Percentiles rank a stretch among this genome's conserved stretches.
These are phyloP conservation scores for Caloboletus firmus DNA, from an alignment of 1,284 basidiomycete genomes.

Conservation along the genomic window DNA sequence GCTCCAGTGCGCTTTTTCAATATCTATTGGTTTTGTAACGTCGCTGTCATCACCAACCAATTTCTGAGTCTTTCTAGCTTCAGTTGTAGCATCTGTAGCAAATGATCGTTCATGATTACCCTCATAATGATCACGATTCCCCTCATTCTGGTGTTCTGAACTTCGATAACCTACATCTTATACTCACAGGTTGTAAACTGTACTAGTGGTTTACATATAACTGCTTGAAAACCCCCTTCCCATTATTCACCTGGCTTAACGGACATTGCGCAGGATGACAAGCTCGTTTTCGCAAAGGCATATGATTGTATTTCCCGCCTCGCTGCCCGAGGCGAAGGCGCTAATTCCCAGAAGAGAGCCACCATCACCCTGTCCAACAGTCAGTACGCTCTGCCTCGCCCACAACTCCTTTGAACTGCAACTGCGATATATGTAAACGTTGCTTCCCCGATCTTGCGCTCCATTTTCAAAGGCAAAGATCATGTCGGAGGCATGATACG, in stretches of 20 bases:
- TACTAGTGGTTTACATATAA: slow-evolving; percentile 34
- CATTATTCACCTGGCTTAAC: slow-evolving; percentile 24
- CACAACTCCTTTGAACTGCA: slow-evolving; percentile 48
- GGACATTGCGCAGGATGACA: slow-evolving; percentile 56
- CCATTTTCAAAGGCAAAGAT: slow-evolving; percentile 85
- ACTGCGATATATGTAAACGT: slow-evolving; percentile 81
- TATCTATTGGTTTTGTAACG: slow-evolving; percentile 37
- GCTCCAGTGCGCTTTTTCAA: slow-evolving; percentile 23
- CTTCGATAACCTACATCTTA: slow-evolving; percentile 40
- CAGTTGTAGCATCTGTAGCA: slow-evolving; percentile 36
- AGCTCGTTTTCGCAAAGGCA: slow-evolving; percentile 80
- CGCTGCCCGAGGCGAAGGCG: slow-evolving; percentile 38
- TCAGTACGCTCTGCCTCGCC: slow-evolving; percentile 79
- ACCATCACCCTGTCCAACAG: slow-evolving; percentile 62
- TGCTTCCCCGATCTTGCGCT: slow-evolving; percentile 61
- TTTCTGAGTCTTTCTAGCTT: slow-evolving; percentile 25
- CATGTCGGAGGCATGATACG: slow-evolving; percentile 58
- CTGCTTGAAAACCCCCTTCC: slow-evolving; percentile 19
- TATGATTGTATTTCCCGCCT: slow-evolving; percentile 46
- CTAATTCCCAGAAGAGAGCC: slow-evolving; percentile 83
- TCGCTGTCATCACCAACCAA: slow-evolving; percentile 28
- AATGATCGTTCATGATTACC: slow-evolving; percentile 40
- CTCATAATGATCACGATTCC: slow-evolving; percentile 37
- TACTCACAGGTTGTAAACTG: slow-evolving; percentile 40
- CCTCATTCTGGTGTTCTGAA: slow-evolving; percentile 27